Evolutionary conservation across 1,284 basidiomycete genomes (phyloP).

Genomic region (Puccinia coronata): DNA sequence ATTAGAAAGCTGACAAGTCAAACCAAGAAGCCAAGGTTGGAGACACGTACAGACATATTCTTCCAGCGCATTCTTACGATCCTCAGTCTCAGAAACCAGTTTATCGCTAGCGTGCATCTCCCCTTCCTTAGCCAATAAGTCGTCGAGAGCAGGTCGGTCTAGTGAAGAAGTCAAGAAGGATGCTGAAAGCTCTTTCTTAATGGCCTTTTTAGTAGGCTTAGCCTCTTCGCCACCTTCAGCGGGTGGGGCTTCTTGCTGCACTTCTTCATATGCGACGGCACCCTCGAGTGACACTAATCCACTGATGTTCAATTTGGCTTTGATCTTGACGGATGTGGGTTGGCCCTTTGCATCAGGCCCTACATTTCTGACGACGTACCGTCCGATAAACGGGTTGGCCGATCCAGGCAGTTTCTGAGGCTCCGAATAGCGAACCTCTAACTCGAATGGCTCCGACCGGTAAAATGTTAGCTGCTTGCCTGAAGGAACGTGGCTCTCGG

Average conservation of each 20-base stretch:
- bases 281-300: conserved; percentile 81
- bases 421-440: conserved; percentile 78
- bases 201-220: conserved; percentile 68
- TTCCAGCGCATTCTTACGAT: conserved; percentile 93
- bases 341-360: conserved; percentile 69
- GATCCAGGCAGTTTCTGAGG: conserved; percentile 70
- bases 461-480: conserved; percentile 95
- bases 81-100: conserved; percentile 92
- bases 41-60: conserved; percentile 74
- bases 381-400: conserved; percentile 78
- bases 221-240: conserved; percentile 66
- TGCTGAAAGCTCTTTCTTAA: conserved; percentile 78
- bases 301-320: conserved; percentile 79
- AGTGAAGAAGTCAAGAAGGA: conserved; percentile 68
- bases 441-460: conserved; percentile 78
- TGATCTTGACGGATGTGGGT: conserved; percentile 78
- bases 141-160: conserved; percentile 68
- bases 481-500: conserved; percentile 78
- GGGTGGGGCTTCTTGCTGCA: conserved; percentile 62
- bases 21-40: neutral
- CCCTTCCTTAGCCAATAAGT: conserved; percentile 74
- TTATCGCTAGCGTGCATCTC: conserved; percentile 86
- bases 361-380: conserved; percentile 78
- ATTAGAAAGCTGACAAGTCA: neutral
- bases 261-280: conserved; percentile 74